These are phyloP conservation scores for Neophaeococcomyces mojaviensis DNA, from an alignment of 2,329 filamentous ascomycete genomes.

Conservation along the genomic window DNA sequence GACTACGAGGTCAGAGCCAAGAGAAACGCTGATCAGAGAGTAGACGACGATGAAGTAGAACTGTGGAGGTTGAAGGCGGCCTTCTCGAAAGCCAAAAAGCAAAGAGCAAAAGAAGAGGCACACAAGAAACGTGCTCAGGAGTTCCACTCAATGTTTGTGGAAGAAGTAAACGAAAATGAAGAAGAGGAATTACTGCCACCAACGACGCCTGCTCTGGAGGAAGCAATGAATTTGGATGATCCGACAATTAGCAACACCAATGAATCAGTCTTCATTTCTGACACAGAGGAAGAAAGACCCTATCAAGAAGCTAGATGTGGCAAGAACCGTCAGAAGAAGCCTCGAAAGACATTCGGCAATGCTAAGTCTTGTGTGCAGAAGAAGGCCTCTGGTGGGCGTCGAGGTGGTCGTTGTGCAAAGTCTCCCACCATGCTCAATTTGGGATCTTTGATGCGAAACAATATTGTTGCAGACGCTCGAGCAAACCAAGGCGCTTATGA, in stretches of 20 bases:
- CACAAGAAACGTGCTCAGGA: background rate
- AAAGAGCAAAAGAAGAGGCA: background rate
- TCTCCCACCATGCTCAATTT: constrained; percentile 16
- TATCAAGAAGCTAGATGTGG: background rate
- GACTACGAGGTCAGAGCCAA: background rate
- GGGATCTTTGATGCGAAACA: constrained; percentile 16
- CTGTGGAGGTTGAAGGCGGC: background rate
- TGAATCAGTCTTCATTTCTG: too few species aligned
- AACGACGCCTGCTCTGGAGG: background rate
- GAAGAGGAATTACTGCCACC: background rate
- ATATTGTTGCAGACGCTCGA: constrained; percentile 25
- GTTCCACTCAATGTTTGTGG: constrained; percentile 1
- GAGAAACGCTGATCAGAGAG: background rate
- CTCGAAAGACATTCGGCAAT: background rate
- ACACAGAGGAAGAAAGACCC: background rate
- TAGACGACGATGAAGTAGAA: background rate
- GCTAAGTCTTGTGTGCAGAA: constrained; percentile 3
- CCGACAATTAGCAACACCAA: background rate
- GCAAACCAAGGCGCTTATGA: constrained; percentile 21
- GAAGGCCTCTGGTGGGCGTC: background rate
- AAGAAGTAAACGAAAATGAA: background rate
- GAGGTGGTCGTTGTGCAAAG: background rate
- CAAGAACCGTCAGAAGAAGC: constrained; percentile 4
- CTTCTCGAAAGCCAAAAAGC: background rate
- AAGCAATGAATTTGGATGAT: background rate